Percentiles rank a stretch among this genome's conserved stretches.
These are phyloP conservation scores for Penicillium hesseltinei DNA, from an alignment of 2,329 filamentous ascomycete species.

Conservation along the genomic window DNA sequence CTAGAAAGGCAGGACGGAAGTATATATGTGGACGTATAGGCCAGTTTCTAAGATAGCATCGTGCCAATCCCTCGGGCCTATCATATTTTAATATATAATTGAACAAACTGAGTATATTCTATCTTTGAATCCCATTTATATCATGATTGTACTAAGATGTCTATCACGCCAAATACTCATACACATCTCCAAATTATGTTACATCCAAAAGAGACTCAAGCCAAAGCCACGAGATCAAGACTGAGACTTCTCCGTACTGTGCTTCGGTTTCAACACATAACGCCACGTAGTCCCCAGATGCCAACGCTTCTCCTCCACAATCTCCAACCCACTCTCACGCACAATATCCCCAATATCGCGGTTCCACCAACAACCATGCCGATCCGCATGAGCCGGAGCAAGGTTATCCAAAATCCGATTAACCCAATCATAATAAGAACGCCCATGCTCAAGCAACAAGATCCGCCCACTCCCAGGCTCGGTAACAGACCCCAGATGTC, in stretches of 20 bases:
- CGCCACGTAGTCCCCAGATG: constrained; percentile 52
- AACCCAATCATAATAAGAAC: constrained; percentile 47
- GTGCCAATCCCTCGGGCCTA: not conserved
- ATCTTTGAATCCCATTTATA: not conserved
- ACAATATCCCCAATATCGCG: constrained; percentile 51
- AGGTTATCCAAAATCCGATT: constrained; percentile 49
- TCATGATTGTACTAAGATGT: no score
- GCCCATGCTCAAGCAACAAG: constrained; percentile 50
- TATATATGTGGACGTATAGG: not conserved
- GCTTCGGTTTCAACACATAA: constrained; percentile 39
- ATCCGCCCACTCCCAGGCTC: constrained; percentile 44
- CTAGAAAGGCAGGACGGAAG: not conserved
- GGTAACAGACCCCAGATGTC: constrained; percentile 40
- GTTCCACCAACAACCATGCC: constrained; percentile 56
- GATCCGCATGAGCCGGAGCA: constrained; percentile 48
- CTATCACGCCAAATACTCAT: constrained; percentile 5
- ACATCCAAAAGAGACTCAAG: not conserved
- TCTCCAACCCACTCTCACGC: constrained; percentile 47
- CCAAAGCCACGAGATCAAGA: not conserved
- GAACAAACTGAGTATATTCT: not conserved
- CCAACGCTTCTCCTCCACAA: constrained; percentile 47
- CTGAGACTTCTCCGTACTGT: not conserved
- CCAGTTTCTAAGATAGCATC: not conserved
- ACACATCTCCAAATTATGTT: not conserved
- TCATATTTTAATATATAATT: not conserved